Conservation (phyloP, 805 yeast genomes). For the Jamesozyma lodderae region DNA sequence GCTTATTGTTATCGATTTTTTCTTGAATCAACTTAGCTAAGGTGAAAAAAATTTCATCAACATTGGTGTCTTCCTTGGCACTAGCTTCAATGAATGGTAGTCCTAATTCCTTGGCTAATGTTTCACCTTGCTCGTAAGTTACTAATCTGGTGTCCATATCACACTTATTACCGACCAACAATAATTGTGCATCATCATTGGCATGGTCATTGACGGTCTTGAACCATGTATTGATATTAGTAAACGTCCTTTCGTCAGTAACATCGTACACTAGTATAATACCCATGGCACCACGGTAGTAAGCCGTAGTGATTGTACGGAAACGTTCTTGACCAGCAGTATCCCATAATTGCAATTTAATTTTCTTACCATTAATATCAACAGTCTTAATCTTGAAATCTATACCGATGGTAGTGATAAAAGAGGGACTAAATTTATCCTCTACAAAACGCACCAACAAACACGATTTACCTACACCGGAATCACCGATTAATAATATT, state of each 20-base stretch:
- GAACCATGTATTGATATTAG: conserved; percentile 90
- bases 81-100: conserved; percentile 92
- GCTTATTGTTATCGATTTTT: conserved; percentile 44
- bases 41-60: conserved; percentile 83
- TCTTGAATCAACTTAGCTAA: conserved; percentile 82
- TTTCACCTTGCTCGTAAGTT: conserved; percentile 81
- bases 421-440: conserved; percentile 92
- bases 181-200: conserved; percentile 87
- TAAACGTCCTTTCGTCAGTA: conserved; percentile 84
- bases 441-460: conserved; percentile 86
- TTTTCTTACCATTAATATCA: conserved; percentile 84
- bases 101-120: conserved; percentile 74
- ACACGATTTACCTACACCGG: conserved; percentile 87
- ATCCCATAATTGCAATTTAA: conserved; percentile 94
- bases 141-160: conserved; percentile 87
- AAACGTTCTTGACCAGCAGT: conserved; percentile 97
- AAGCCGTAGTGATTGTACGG: conserved; percentile 89
- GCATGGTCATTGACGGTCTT: conserved; percentile 95
- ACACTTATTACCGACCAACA: conserved; percentile 91
- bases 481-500: conserved; percentile 86
- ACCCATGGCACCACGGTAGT: conserved; percentile 86
- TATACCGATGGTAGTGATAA: conserved; percentile 95
- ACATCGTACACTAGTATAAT: conserved; percentile 78
- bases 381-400: conserved; percentile 96
- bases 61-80: conserved; percentile 89